phyloP scores from a whole-genome alignment of 192 early-diverging fungal species.

The Backusella circina region DNA sequence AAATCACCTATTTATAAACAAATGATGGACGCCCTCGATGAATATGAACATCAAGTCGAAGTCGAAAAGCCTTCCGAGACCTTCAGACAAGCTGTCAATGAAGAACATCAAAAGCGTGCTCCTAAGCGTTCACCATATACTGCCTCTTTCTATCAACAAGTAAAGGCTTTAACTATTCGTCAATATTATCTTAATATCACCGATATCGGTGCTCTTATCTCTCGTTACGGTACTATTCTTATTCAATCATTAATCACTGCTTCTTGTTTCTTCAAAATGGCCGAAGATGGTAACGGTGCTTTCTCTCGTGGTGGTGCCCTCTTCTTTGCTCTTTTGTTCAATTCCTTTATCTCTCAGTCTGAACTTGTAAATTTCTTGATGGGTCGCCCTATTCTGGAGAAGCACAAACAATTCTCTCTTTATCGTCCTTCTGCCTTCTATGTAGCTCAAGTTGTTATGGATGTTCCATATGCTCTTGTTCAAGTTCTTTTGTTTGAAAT shows the following conservation, averaged over 20 bases:
- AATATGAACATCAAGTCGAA: constrained; percentile 39
- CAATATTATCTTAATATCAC: constrained; percentile 61
- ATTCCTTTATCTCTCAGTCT: constrained; percentile 56
- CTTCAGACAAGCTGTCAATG: constrained; percentile 48
- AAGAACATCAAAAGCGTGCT: constrained; percentile 52
- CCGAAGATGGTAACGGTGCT: constrained; percentile 54
- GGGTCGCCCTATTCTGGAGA: constrained; percentile 71
- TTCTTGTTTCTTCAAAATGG: constrained; percentile 64
- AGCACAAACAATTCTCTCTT: constrained; percentile 73
- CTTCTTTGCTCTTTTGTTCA: constrained; percentile 59
- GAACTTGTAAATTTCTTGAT: constrained; percentile 67
- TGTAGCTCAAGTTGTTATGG: constrained; percentile 49
- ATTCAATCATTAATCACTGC: constrained; percentile 72
- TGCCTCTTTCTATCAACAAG: constrained; percentile 61
- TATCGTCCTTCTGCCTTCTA: constrained; percentile 59
- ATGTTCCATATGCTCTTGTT: constrained; percentile 42
- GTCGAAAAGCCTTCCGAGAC: constrained; percentile 14
- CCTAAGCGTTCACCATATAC: constrained; percentile 55
- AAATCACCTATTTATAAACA: constrained; percentile 38
- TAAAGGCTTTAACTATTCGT: constrained; percentile 54
- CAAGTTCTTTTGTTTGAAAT: constrained; percentile 51
- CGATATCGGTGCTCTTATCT: constrained; percentile 47
- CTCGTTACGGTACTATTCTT: constrained; percentile 47
- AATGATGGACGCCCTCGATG: constrained; percentile 37
- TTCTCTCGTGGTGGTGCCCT: constrained; percentile 79